These are phyloP conservation scores for Fragosphaeria purpurea DNA, from an alignment of 2,329 filamentous ascomycete species.

Conservation along the genomic window DNA sequence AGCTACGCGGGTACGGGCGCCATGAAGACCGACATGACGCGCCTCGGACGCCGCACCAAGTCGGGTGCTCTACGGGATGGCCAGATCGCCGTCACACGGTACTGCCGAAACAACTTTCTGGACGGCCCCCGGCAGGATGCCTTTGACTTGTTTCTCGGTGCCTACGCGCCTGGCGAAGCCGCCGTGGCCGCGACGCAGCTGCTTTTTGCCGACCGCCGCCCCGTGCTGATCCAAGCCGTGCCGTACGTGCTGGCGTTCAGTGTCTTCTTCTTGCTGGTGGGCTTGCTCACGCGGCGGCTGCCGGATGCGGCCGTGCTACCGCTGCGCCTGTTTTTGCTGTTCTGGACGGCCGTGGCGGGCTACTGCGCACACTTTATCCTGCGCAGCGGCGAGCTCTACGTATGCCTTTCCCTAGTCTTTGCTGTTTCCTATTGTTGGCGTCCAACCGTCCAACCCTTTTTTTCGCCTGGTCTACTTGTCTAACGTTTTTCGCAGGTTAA, in stretches of 20 bases:
- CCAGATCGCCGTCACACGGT: conserved; percentile 79
- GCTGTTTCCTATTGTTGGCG: conserved; percentile 28
- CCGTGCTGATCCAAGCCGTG: conserved; percentile 82
- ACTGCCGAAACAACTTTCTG: conserved; percentile 86
- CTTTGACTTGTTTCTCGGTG: conserved; percentile 87
- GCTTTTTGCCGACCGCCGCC: conserved; percentile 76
- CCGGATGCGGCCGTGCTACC: conserved; percentile 72
- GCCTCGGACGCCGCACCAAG: conserved; percentile 82
- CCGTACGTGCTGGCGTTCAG: conserved; percentile 85
- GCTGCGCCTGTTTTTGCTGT: conserved; percentile 67
- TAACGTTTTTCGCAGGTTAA: conserved; percentile 59
- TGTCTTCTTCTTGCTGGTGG: conserved; percentile 71
- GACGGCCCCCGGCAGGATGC: conserved; percentile 92
- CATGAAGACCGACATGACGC: conserved; percentile 95
- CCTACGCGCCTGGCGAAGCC: conserved; percentile 65
- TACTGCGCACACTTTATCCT: conserved; percentile 72
- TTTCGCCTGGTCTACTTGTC: background rate
- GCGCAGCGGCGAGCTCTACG: conserved; percentile 83
- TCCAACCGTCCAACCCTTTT: conserved; percentile 17
- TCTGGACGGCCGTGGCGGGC: conserved; percentile 61
- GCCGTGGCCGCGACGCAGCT: conserved; percentile 57
- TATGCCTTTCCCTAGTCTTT: conserved; percentile 24
- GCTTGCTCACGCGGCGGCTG: conserved; percentile 58
- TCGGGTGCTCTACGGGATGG: conserved; percentile 77
- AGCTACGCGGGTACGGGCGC: conserved; percentile 94